Conservation (phyloP, 2,329 filamentous ascomycete genomes). For the Monosporascus sp. region DNA sequence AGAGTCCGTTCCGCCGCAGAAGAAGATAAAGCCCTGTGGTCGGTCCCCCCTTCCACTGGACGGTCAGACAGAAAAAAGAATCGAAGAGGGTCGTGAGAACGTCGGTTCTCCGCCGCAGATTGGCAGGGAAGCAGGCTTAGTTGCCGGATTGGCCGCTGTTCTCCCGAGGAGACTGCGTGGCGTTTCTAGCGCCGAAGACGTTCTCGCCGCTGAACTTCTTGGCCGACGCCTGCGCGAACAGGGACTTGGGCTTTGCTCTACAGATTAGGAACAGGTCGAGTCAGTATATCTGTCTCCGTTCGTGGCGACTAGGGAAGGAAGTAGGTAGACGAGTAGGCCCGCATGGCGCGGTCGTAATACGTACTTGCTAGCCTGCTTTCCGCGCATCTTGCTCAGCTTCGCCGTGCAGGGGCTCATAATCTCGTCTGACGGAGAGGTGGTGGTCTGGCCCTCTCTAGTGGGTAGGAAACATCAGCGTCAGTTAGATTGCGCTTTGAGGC, state of each 20-base stretch:
- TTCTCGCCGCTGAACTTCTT: slow-evolving; percentile 54
- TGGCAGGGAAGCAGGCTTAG: background rate
- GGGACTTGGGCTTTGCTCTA: slow-evolving; percentile 62
- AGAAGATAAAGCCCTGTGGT: background rate
- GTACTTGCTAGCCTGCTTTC: slow-evolving; percentile 74
- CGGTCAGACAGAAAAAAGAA: background rate
- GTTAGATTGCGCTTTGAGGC: slow-evolving; percentile 1
- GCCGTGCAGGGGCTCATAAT: slow-evolving; percentile 84
- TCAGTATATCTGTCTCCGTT: slow-evolving; percentile 13
- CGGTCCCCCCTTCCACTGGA: no score
- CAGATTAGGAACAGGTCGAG: background rate
- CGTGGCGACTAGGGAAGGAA: background rate
- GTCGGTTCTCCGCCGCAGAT: no score
- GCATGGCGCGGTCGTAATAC: slow-evolving; percentile 23
- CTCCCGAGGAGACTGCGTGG: background rate
- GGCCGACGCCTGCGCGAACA: slow-evolving; percentile 60
- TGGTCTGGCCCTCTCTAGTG: slow-evolving; percentile 43
- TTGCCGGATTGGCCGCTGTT: background rate
- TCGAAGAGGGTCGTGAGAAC: slow-evolving; percentile 1
- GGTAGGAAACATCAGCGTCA: background rate
- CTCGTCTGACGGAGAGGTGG: slow-evolving; percentile 80
- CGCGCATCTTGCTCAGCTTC: slow-evolving; percentile 76
- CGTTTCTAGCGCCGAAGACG: slow-evolving; percentile 30
- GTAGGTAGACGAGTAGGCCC: background rate
- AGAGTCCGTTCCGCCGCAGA: background rate